Evolutionary conservation across 2,329 filamentous ascomycete species (phyloP).

Genomic region (Fusarium mundagurra): DNA sequence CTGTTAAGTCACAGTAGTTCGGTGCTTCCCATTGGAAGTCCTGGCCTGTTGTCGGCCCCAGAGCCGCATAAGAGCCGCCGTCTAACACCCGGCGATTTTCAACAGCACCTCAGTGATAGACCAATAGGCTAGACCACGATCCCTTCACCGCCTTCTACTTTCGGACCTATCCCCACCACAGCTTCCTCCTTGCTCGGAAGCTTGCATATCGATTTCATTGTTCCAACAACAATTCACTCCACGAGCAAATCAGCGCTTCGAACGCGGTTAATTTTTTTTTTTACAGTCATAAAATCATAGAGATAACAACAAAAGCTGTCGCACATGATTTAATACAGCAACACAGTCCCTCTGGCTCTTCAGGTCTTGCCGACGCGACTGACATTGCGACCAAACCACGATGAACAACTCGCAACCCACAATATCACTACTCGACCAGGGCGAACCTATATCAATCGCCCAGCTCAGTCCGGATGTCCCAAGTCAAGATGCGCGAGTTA

Average conservation of each 20-base stretch:
- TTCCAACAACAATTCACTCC: neutral
- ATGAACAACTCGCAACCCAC: constrained; percentile 41
- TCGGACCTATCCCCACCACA: constrained; percentile 18
- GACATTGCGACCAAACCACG: constrained; percentile 19
- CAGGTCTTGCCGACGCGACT: constrained; percentile 31
- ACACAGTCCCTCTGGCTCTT: neutral
- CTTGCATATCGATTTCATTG: constrained; percentile 23
- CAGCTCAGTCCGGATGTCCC: constrained; percentile 61
- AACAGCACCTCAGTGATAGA: constrained; percentile 3
- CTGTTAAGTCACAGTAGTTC: constrained; percentile 7
- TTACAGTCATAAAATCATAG: neutral
- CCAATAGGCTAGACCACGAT: neutral
- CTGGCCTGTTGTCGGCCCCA: constrained; percentile 1
- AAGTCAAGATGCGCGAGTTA: constrained; percentile 52
- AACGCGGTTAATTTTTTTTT: neutral
- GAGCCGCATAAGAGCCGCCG: constrained; percentile 13
- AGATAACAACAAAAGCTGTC: neutral
- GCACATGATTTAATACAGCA: constrained; percentile 19
- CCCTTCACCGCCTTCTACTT: constrained; percentile 37
- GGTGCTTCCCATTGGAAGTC: constrained; percentile 5
- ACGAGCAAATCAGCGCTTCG: constrained; percentile 7
- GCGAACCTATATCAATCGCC: constrained; percentile 62
- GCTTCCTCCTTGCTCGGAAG: constrained; percentile 28
- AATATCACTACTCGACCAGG: constrained; percentile 41
- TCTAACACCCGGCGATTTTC: neutral